A percentile compares a stretch with the other conserved stretches of the same genome.
Evolutionary conservation across 371 early-diverging fungal genomes (phyloP).

Genomic region (Haplosporangium sp.): DNA sequence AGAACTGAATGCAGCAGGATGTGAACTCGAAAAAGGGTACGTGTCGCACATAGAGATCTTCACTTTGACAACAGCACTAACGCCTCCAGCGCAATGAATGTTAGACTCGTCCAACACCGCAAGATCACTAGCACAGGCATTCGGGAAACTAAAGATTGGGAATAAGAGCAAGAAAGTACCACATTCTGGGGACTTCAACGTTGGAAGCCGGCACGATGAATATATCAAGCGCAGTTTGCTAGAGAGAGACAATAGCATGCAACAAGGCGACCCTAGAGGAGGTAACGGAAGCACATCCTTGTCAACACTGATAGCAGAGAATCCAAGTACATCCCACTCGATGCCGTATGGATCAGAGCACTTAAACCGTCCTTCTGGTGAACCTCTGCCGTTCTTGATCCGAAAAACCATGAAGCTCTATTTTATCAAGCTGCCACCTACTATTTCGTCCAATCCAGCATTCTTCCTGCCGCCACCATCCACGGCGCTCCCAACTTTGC

Average conservation of each 20-base stretch:
- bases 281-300: background rate
- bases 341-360: no score
- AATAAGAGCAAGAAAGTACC: conserved; percentile 32
- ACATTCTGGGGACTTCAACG: conserved; percentile 37
- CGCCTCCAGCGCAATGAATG: background rate
- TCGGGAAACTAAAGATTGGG: conserved; percentile 37
- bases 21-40: no score
- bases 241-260: conserved; percentile 17
- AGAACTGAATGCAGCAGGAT: no score
- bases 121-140: conserved; percentile 24
- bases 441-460: conserved; percentile 4
- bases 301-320: background rate
- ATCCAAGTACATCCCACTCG: conserved; percentile 14
- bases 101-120: conserved; percentile 24
- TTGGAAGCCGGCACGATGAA: conserved; percentile 32
- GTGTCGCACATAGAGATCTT: no score
- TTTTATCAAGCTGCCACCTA: conserved; percentile 35
- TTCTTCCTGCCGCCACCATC: conserved; percentile 28
- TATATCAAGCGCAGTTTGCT: conserved; percentile 32
- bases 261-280: background rate
- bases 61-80: background rate
- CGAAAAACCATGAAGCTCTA: conserved; percentile 41
- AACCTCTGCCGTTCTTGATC: conserved; percentile 36
- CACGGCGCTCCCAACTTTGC: conserved; percentile 26
- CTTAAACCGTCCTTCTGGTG: background rate